Percentiles rank a stretch among this genome's conserved stretches.
These are phyloP conservation scores for Halenospora varia DNA, from an alignment of 495 filamentous ascomycete species.

Conservation along the genomic window DNA sequence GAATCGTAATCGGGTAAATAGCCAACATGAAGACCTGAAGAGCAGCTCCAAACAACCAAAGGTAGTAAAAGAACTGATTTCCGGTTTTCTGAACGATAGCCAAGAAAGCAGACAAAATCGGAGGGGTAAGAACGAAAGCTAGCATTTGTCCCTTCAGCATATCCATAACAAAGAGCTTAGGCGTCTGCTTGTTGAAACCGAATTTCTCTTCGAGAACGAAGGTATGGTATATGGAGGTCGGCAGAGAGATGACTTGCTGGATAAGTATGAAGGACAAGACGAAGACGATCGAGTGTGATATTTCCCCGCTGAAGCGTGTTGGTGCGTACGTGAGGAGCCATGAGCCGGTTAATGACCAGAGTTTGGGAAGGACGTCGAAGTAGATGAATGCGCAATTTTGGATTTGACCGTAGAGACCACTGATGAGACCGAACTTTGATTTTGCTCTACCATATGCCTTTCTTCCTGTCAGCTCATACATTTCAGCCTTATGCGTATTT, in stretches of 20 bases:
- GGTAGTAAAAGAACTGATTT: slow-evolving; percentile 91
- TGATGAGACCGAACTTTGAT: slow-evolving; percentile 79
- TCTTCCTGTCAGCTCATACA: not conserved
- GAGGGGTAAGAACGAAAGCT: slow-evolving; percentile 70
- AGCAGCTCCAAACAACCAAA: slow-evolving; percentile 86
- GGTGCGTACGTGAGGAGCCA: slow-evolving; percentile 71
- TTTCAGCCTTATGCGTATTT: slow-evolving; percentile 12
- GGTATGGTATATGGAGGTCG: slow-evolving; percentile 82
- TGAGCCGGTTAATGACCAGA: slow-evolving; percentile 79
- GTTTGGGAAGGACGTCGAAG: slow-evolving; percentile 81
- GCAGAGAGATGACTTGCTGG: slow-evolving; percentile 71
- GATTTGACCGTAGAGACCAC: slow-evolving; percentile 74
- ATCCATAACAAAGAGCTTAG: slow-evolving; percentile 83
- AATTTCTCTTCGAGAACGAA: slow-evolving; percentile 97
- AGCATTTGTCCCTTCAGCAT: slow-evolving; percentile 88
- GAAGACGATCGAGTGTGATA: slow-evolving; percentile 89
- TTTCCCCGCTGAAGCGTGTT: slow-evolving; percentile 79
- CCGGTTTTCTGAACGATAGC: slow-evolving; percentile 89
- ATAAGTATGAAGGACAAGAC: slow-evolving; percentile 81
- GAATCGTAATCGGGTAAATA: slow-evolving; percentile 89
- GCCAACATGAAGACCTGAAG: slow-evolving; percentile 93
- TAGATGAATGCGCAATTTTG: slow-evolving; percentile 87
- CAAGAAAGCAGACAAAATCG: slow-evolving; percentile 85
- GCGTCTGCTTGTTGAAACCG: slow-evolving; percentile 97
- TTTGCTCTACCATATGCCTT: slow-evolving; percentile 93